Evolutionary conservation across 306 rosid genomes (phyloP), one percentile per base, ranked within the genome.

Genomic region (Argentina anserina): DNA sequence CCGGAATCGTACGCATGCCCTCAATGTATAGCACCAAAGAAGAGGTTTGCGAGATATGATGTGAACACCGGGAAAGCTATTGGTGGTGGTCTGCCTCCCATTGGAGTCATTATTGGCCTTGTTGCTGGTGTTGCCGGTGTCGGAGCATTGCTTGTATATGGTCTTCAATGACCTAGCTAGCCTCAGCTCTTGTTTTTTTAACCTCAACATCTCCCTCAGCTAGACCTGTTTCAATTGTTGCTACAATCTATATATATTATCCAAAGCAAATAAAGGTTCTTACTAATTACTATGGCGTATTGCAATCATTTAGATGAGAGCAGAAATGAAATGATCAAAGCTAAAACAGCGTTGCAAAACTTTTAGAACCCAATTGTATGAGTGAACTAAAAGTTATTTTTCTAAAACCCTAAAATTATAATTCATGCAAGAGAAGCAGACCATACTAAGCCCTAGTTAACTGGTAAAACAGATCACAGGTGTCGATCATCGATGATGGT

Each of bases 91-190:
- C 84, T 95, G 89, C 99, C 97, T 65, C 99, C 99, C 9, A 74
- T 95, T 76, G 93, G 97, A 37, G 99, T 95, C 60, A 88, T 95
- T 69, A 75, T 92, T 81, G 99, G 97, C 61, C 84, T 90, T 20
- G 34, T 90, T 34, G 97, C 85, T 73, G 99, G 99, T 59, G 4
- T 95, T 45, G 96, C 87, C 76, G 99, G 80, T 20, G 92, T 91
- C 39, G 97, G 91, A 70, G 97, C 99, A 28, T 81, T 95, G 90
- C 99, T 95, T 87, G 84, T 91, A 37, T 95, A 85, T 86, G 97
- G 97, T 70, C 97, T 95, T 85, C 99, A 94, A 81, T 95, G 84
- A 88, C 21, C 65, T 29, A 59, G 40, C 40, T n/a, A n/a, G n/a
- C n/a, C n/a, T n/a, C n/a, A n/a, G n/a, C 21, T 29, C 39, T 59